Evolutionary conservation across 129 eudicot species (phyloP).

Genomic region (Calendula officinalis): DNA sequence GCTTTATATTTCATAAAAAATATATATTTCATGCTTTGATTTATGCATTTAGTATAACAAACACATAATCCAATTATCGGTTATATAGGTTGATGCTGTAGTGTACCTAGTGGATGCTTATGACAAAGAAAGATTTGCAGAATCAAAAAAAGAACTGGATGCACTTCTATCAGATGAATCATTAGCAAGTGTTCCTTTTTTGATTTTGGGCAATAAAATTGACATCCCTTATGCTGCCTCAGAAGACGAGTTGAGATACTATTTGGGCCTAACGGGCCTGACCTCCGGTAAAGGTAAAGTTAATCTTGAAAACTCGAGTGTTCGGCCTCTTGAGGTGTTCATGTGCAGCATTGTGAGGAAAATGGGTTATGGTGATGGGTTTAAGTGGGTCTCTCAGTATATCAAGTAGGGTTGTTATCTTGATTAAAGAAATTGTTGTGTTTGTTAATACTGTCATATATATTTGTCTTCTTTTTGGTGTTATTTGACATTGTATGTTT

Average conservation of each 20-base stretch:
- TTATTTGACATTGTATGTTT: neutral
- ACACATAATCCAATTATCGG: neutral
- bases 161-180: slow-evolving; percentile 93
- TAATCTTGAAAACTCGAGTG: slow-evolving; percentile 55
- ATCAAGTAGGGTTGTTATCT: slow-evolving; percentile 43
- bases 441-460: slow-evolving; percentile 11
- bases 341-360: slow-evolving; percentile 96
- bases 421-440: neutral
- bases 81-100: slow-evolving; percentile 82
- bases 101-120: slow-evolving; percentile 84
- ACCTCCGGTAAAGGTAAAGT: slow-evolving; percentile 92
- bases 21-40: neutral
- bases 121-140: slow-evolving; percentile 87
- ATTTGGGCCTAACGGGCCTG: slow-evolving; percentile 62
- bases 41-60: neutral
- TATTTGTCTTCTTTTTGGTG: neutral
- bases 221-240: slow-evolving; percentile 94
- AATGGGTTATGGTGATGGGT: slow-evolving; percentile 96
- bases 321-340: slow-evolving; percentile 91
- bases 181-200: slow-evolving; percentile 73
- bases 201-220: slow-evolving; percentile 79
- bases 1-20: neutral
- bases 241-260: slow-evolving; percentile 71
- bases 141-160: slow-evolving; percentile 85
- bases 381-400: slow-evolving; percentile 92